Evolutionary conservation across 805 yeast species (phyloP).

Genomic region (Tetrapisispora nanseiensis): DNA sequence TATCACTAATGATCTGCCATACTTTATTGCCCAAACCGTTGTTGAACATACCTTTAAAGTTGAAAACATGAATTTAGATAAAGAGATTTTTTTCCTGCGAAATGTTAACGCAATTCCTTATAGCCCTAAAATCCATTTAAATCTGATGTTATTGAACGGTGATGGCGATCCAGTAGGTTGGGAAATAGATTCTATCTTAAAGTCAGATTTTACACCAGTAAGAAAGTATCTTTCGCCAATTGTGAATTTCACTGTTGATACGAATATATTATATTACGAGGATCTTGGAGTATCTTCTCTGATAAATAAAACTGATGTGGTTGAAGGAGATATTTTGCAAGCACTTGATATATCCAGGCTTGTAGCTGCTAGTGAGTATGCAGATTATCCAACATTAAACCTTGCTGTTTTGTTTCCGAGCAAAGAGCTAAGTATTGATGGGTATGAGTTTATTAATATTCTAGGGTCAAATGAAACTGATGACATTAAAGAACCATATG

Average conservation of each 20-base stretch:
- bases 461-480: background rate
- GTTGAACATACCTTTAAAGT: constrained; percentile 36
- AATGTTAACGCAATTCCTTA: constrained; percentile 28
- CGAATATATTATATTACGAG: constrained; percentile 61
- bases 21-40: constrained; percentile 44
- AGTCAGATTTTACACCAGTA: constrained; percentile 45
- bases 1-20: constrained; percentile 53
- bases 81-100: constrained; percentile 6
- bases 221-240: constrained; percentile 41
- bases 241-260: constrained; percentile 65
- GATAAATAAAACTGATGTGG: constrained; percentile 26
- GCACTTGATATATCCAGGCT: constrained; percentile 75
- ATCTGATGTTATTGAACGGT: constrained; percentile 65
- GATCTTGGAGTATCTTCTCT: constrained; percentile 29
- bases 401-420: constrained; percentile 41
- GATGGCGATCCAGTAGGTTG: constrained; percentile 58
- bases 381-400: constrained; percentile 58
- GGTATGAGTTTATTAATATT: constrained; percentile 33
- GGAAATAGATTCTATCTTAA: constrained; percentile 54
- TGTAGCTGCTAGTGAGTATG: constrained; percentile 41
- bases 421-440: constrained; percentile 22
- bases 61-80: constrained; percentile 30
- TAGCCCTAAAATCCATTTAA: constrained; percentile 61
- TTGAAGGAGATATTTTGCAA: constrained; percentile 52
- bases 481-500: background rate